A percentile compares a stretch with the other conserved stretches of the same genome.
Conservation (phyloP, 352 stramenopile genomes). For the Globisporangium orthogonon region DNA sequence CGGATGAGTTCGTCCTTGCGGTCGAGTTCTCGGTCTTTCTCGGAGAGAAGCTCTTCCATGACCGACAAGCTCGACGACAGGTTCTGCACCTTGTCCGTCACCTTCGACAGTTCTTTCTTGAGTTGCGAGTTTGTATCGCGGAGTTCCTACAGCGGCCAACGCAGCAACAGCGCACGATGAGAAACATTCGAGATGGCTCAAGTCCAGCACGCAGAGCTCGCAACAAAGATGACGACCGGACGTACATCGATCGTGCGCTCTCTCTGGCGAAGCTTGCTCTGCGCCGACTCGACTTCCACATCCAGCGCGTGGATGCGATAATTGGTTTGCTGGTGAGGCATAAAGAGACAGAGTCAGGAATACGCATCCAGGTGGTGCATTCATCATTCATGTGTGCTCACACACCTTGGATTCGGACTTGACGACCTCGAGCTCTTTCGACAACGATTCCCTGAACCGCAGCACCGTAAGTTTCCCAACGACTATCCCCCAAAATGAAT, state of each 20-base stretch:
- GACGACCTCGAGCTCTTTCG: conserved; percentile 57
- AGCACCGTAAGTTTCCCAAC: background rate
- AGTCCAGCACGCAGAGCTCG: background rate
- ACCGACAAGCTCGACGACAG: conserved; percentile 38
- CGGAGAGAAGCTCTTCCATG: conserved; percentile 40
- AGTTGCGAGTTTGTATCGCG: conserved; percentile 53
- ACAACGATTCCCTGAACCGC: conserved; percentile 36
- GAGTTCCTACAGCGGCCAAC: conserved; percentile 26
- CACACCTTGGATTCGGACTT: conserved; percentile 62
- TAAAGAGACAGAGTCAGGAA: too few species aligned
- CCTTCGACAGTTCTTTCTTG: conserved; percentile 55
- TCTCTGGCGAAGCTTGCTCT: conserved; percentile 68
- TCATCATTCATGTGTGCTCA: conserved; percentile 4
- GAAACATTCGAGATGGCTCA: background rate
- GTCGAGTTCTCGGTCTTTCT: conserved; percentile 56
- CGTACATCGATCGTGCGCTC: conserved; percentile 53
- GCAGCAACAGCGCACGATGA: background rate
- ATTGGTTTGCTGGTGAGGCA: conserved; percentile 39
- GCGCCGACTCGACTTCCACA: conserved; percentile 65
- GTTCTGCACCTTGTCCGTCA: conserved; percentile 43
- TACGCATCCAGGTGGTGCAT: too few species aligned
- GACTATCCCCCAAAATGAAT: background rate
- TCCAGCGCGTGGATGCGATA: conserved; percentile 72
- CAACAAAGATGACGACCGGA: background rate
- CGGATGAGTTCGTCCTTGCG: conserved; percentile 59